Percentiles rank a stretch among this genome's conserved stretches.
These are phyloP conservation scores for Trichoderma erinaceum DNA, from an alignment of 495 filamentous ascomycete species.

Conservation along the genomic window DNA sequence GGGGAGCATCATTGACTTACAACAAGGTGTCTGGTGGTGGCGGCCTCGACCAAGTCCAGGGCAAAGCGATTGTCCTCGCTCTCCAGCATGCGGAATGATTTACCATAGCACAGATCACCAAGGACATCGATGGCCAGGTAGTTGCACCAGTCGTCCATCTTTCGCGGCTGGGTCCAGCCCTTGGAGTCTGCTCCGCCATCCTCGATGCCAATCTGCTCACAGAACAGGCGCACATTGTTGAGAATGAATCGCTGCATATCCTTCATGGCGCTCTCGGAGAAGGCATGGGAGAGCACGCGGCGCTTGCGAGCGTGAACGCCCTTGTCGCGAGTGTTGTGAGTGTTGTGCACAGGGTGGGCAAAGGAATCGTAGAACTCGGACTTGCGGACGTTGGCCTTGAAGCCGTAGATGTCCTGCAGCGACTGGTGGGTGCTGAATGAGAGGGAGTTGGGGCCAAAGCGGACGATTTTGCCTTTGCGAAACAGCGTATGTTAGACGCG, in stretches of 20 bases:
- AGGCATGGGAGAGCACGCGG: slow-evolving; percentile 56
- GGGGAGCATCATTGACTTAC: slow-evolving; percentile 31
- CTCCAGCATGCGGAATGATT: slow-evolving; percentile 66
- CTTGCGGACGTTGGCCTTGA: slow-evolving; percentile 55
- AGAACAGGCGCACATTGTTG: slow-evolving; percentile 45
- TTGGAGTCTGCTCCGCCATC: slow-evolving; percentile 32
- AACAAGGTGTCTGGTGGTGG: slow-evolving; percentile 49
- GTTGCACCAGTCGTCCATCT: slow-evolving; percentile 59
- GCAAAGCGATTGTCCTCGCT: slow-evolving; percentile 52
- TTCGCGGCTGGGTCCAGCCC: slow-evolving; percentile 40
- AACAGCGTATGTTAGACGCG: slow-evolving; percentile 14
- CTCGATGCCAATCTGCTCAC: slow-evolving; percentile 40
- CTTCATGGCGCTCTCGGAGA: slow-evolving; percentile 52
- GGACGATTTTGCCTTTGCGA: slow-evolving; percentile 42
- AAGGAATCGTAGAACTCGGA: slow-evolving; percentile 60
- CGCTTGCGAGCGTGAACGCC: slow-evolving; percentile 56
- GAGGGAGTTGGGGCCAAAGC: slow-evolving; percentile 56
- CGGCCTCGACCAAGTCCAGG: slow-evolving; percentile 49
- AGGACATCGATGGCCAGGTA: slow-evolving; percentile 69
- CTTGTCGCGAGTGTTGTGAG: slow-evolving; percentile 55
- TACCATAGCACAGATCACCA: slow-evolving; percentile 64
- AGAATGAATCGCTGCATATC: slow-evolving; percentile 54
- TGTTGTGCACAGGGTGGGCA: slow-evolving; percentile 52
- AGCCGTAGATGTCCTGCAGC: slow-evolving; percentile 51
- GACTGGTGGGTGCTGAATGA: slow-evolving; percentile 48